A percentile compares a stretch with the other conserved stretches of the same genome.
These are phyloP conservation scores for Acarospora socialis DNA, from an alignment of 2,329 filamentous ascomycete species.

Conservation along the genomic window DNA sequence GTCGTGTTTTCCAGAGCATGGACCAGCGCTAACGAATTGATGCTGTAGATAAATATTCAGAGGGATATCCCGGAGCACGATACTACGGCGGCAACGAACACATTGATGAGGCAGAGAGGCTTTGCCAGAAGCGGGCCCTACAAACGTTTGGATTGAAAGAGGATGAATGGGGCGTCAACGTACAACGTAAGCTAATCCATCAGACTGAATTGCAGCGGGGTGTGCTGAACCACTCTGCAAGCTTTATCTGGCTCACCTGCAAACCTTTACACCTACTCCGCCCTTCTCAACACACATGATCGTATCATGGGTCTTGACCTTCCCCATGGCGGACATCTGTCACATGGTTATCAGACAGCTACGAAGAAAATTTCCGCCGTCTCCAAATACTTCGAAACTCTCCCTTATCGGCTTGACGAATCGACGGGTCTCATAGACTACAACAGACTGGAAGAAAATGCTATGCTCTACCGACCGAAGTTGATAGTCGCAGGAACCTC, in stretches of 20 bases:
- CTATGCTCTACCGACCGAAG: conserved; percentile 83
- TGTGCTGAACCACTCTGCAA: no score
- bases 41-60: conserved; percentile 86
- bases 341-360: neutral
- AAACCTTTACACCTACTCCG: conserved; percentile 77
- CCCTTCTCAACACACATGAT: conserved; percentile 88
- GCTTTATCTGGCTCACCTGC: conserved; percentile 67
- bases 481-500: conserved; percentile 89
- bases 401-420: conserved; percentile 70
- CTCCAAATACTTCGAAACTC: conserved; percentile 96
- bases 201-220: no score
- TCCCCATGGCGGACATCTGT: neutral
- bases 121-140: conserved; percentile 82
- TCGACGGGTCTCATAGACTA: conserved; percentile 89
- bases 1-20: conserved; percentile 17
- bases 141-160: conserved; percentile 72
- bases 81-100: conserved; percentile 97
- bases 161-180: conserved; percentile 92
- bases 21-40: conserved; percentile 24
- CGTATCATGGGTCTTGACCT: conserved; percentile 54
- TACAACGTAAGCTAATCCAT: conserved; percentile 44
- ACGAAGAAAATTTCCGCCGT: conserved; percentile 51
- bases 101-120: conserved; percentile 76
- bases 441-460: conserved; percentile 73
- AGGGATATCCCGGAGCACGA: conserved; percentile 88